Evolutionary conservation across 192 early-diverging fungal species (phyloP), one percentile per base, ranked within the genome.

Genomic region (Pilobolus umbonatus): DNA sequence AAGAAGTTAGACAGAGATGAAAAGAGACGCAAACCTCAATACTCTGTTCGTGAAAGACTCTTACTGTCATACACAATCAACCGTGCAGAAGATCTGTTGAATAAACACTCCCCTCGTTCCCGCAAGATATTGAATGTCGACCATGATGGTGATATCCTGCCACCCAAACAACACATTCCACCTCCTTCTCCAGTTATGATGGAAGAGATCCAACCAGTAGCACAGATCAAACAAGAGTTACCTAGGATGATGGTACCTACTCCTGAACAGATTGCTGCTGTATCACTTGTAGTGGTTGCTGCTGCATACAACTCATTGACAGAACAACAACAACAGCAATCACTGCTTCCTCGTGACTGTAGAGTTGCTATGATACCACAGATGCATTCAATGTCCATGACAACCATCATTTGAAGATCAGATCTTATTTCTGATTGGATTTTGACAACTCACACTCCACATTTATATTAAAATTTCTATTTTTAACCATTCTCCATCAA

Each of bases 1-100:
- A 62, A 63, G 29, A 69, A 69, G 40, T 36, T 69, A 4, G 67
- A 69, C 34, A 56, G 44, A 26, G 67, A 69, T 55, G 67, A 62
- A 25, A 55, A 45, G 30, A 49, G 62, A 24, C 36, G 43, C 26
- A 56, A 57, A 19, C 67, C 61, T 31, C 55, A 58, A 21, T 69
- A 69, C 29, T 45, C 15, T 38, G 35, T 69, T 10, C 55, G 67
- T 40, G 67, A 69, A 55, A 48, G 67, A 49, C 30, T 69, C 10
- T 54, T 69, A 17, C 56, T 69, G 2, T 69, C 57, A 40, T 51
- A 63, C 17, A 69, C 67, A 29, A 63, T 69, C 31, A 49, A 30
- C 31, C 50, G 60, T 15, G 67, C 67, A 7, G 67, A 69, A 47
- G 56, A 62, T 12, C 21, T 69, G 0, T 47, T 69, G 1, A 46